Percentiles rank a stretch among this genome's conserved stretches.
phyloP scores from a whole-genome alignment of 805 yeast genomes.

The Kodamaea leandrae region DNA sequence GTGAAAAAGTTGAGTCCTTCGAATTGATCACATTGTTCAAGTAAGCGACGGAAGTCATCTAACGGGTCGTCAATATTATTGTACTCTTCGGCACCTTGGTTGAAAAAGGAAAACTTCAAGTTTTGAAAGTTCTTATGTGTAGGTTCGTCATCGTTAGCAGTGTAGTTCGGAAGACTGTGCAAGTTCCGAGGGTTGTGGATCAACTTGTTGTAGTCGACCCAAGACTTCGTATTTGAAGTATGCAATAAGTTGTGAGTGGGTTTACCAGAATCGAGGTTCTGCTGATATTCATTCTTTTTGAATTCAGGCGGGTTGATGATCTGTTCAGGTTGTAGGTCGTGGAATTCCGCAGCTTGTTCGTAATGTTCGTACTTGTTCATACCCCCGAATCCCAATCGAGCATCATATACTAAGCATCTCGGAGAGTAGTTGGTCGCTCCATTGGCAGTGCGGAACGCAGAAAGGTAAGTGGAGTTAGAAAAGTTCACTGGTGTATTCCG shows the following conservation, averaged over 20 bases:
- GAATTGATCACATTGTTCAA: constrained; percentile 76
- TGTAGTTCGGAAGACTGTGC: constrained; percentile 48
- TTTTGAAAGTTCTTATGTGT: constrained; percentile 30
- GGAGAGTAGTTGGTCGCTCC: constrained; percentile 64
- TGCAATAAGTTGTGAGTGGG: constrained; percentile 27
- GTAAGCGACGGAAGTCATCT: constrained; percentile 56
- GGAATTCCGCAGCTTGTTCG: constrained; percentile 14
- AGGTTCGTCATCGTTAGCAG: constrained; percentile 12
- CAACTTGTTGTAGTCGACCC: constrained; percentile 79
- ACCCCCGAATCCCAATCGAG: constrained; percentile 72
- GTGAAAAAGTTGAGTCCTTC: constrained; percentile 68
- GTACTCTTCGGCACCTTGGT: constrained; percentile 61
- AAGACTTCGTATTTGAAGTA: constrained; percentile 49
- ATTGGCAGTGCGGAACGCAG: constrained; percentile 16
- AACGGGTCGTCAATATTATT: constrained; percentile 30
- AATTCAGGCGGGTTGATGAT: constrained; percentile 13
- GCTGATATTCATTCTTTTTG: constrained; percentile 61
- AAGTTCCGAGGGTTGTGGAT: constrained; percentile 62
- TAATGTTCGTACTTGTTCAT: constrained; percentile 54
- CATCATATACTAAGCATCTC: constrained; percentile 78
- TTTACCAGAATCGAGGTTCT: constrained; percentile 49
- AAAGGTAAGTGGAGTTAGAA: constrained; percentile 41
- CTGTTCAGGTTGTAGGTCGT: constrained; percentile 8
- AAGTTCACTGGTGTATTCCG: constrained; percentile 44
- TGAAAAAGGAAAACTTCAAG: constrained; percentile 45